phyloP scores from a whole-genome alignment of 352 stramenopile genomes.

The Phytopythium kandeliae region DNA sequence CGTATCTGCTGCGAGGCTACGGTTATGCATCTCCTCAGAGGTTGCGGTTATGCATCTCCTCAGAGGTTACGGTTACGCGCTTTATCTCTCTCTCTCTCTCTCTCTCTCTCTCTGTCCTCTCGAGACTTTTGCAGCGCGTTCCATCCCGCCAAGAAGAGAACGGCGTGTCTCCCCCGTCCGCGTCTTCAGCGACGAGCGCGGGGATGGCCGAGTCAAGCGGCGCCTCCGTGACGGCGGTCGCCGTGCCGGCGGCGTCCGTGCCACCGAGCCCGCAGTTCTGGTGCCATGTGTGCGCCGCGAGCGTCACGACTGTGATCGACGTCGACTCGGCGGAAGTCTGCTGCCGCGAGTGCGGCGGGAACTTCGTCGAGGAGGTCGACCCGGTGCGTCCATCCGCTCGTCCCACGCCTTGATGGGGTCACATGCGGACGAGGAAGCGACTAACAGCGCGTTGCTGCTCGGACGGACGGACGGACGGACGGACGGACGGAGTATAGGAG shows the following conservation, averaged over 20 bases:
- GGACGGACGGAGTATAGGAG: no score
- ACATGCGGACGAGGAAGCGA: not conserved
- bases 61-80: no score
- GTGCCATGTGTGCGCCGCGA: slow-evolving; percentile 72
- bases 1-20: no score
- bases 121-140: no score
- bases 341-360: slow-evolving; percentile 61
- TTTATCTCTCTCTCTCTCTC: no score
- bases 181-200: no score
- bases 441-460: slow-evolving; percentile 3
- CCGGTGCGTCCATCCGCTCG: slow-evolving; percentile 22
- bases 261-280: slow-evolving; percentile 45
- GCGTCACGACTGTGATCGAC: slow-evolving; percentile 56
- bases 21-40: no score
- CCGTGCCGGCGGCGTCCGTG: slow-evolving; percentile 11
- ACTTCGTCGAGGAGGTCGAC: slow-evolving; percentile 87
- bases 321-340: slow-evolving; percentile 57
- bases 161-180: no score
- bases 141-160: no score
- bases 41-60: no score
- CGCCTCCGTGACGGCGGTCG: slow-evolving; percentile 5
- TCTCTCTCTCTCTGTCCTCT: no score
- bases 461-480: no score
- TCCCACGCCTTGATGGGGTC: not conserved
- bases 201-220: slow-evolving; percentile 1